These are phyloP conservation scores for Tritrichomonas foetus DNA, from an alignment of 208 protist genomes.

Conservation along the genomic window DNA sequence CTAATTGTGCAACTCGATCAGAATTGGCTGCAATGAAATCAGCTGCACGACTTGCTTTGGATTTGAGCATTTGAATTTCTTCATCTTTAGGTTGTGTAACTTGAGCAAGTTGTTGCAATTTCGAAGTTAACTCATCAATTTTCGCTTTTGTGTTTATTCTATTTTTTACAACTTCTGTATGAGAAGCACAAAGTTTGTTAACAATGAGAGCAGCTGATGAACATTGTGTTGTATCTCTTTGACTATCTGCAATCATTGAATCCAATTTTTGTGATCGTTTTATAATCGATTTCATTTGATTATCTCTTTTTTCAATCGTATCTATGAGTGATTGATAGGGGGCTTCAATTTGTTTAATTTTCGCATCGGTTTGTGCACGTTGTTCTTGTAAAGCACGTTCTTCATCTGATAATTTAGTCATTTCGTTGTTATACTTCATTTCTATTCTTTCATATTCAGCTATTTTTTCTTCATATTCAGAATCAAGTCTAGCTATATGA, in stretches of 20 bases:
- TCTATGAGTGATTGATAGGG: not conserved
- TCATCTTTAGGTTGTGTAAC: not conserved
- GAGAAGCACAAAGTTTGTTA: not conserved
- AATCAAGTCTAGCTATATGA: not conserved
- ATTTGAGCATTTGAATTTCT: not conserved
- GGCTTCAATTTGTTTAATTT: constrained; percentile 17
- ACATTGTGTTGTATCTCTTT: not conserved
- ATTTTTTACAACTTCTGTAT: not conserved
- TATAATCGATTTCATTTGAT: not conserved
- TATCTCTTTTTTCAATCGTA: not conserved
- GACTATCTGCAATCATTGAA: not conserved
- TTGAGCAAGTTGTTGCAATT: not conserved
- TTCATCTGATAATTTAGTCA: not conserved
- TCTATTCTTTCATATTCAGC: not conserved
- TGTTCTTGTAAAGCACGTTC: not conserved
- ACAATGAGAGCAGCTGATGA: not conserved
- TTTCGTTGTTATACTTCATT: not conserved
- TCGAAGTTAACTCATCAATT: not conserved
- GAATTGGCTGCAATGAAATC: not conserved
- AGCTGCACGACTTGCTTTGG: not conserved
- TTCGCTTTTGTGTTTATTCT: not conserved
- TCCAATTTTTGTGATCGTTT: not conserved
- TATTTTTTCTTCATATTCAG: not conserved
- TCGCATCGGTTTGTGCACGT: not conserved
- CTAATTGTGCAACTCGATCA: not conserved